Percentiles rank a stretch among this genome's conserved stretches.
Evolutionary conservation across 2,329 filamentous ascomycete genomes (phyloP).

Genomic region (Paramyrothecium sp.): DNA sequence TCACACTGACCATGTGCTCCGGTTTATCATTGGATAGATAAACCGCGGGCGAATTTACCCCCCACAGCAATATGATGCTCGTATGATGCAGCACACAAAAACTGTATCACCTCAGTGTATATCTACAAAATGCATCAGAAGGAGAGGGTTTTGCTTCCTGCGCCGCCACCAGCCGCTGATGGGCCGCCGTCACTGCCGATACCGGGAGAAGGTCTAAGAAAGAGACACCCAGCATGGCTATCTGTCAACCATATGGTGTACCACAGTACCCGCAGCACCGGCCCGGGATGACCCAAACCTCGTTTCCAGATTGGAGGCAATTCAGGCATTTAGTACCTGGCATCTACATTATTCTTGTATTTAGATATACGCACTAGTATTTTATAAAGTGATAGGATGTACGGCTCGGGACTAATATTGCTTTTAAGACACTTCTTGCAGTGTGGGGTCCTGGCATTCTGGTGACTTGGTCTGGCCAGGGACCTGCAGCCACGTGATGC

Average conservation of each 20-base stretch:
- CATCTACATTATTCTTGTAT: not conserved
- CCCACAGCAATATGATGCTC: not conserved
- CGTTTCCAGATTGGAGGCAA: not conserved
- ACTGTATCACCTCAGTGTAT: not conserved
- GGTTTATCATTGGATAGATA: not conserved
- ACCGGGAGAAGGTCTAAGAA: not conserved
- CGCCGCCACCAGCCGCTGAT: not conserved
- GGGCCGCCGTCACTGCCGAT: not conserved
- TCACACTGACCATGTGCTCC: not conserved
- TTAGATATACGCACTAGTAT: not conserved
- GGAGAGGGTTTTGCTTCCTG: not conserved
- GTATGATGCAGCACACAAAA: not conserved
- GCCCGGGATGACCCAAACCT: not conserved
- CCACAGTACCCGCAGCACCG: not conserved
- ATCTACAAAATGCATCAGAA: not conserved
- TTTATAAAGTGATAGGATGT: not conserved
- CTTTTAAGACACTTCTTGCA: too few relatives aligned
- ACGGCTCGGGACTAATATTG: too few relatives aligned
- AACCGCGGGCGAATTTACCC: not conserved
- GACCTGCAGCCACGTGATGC: too few relatives aligned
- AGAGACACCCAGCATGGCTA: not conserved
- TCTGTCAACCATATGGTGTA: not conserved
- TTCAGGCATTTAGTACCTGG: not conserved
- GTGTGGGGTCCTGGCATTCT: too few relatives aligned
- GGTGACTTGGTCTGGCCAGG: too few relatives aligned